Base-by-base conservation (phyloP, 208 protist species). In the Crithidia acanthocephali region DNA sequence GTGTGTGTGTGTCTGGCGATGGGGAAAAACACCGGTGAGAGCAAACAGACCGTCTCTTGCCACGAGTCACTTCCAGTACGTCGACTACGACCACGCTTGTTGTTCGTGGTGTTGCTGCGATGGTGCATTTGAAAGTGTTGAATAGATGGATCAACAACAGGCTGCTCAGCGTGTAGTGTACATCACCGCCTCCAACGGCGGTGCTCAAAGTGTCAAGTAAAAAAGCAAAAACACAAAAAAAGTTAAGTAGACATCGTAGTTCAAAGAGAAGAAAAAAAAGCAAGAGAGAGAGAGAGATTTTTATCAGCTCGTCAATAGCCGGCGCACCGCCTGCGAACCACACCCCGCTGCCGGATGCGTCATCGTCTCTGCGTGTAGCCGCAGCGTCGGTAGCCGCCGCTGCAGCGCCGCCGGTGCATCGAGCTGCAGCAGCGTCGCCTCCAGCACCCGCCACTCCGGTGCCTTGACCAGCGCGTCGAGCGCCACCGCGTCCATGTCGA, bases 401-500 rank as follows among this genome's bases (percentile, higher is more conserved):
- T 76, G 71, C 44, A 76, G 55, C 45, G 62, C 32, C 13, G 71
- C 28, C 20, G 71, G 71, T 28, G 71, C 71, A 23, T 76, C 71
- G 20, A 76, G 44, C 20, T 23, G 35, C 6, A 40, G 56, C 53
- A 76, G 33, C 56, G 62, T 76, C 9, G 44, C 9, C 25, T 44
- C 15, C 32, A 69, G 18, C 23, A 9, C n/a, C 61, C 33, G n/a
- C 71, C 71, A 76, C 27, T 64, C 62, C 15, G 51, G 22, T 32
- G 55, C 47, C 9, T 40, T 20, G 25, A 62, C 33, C 11, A 64
- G 44, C 35, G 42, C 15, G 47, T 76, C 63, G 2, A 76, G 62
- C 47, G 30, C 51, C 33, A 63, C 72, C n/a, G 74, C 64, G 15
- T 87, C 80, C 27, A 87, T 45, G 0, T 88, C 85, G n/a, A 92